Evolutionary conservation across 2,329 filamentous ascomycete genomes (phyloP), one percentile per base, ranked within the genome.

Genomic region (Alternaria brassicicola): DNA sequence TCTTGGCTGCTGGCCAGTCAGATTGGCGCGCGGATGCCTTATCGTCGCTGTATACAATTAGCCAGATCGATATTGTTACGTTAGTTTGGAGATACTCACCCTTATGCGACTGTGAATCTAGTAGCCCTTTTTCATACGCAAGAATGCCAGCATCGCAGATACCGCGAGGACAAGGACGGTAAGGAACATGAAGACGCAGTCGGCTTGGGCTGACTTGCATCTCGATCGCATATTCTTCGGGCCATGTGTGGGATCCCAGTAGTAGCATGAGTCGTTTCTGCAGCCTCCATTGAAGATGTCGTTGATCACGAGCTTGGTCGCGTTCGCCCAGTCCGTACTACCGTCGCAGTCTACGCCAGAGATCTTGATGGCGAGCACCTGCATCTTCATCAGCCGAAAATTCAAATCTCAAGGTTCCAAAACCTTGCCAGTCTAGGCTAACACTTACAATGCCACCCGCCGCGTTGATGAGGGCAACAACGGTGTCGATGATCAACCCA

Each of bases 151-250:
- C 19, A 61, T 35, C 9, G 57, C 58, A 43, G 48, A 54, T 1
- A 52, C 66, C 17, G 61, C 39, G n/a, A 70, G 45, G 21, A 68
- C 33, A 9, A 62, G 36, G 12, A 62, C 61, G 1, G 61, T 64
- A 17, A 72, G 8, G 25, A 71, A 70, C 69, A 74, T 70, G 36
- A 75, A 71, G 1, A 61, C 70, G 3, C 64, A 41, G 17, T 72
- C 69, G 4, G 72, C 70, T 43, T 67, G 57, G 35, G 52, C 60
- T 45, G 63, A 52, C 45, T 48, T 66, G 51, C 71, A 74, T 56
- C 6, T 59, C 3, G 25, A 69, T 15, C 13, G 39, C 43, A 17
- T 45, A 9, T 3, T 5, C 17, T 62, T 49, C 2, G 38, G 33
- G 6, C 19, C 2, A n/a, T n/a, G n/a, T n/a, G n/a, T n/a, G 30